Base-by-base conservation (phyloP, 2,329 filamentous ascomycete genomes). In the Colletotrichum chrysophilum region DNA sequence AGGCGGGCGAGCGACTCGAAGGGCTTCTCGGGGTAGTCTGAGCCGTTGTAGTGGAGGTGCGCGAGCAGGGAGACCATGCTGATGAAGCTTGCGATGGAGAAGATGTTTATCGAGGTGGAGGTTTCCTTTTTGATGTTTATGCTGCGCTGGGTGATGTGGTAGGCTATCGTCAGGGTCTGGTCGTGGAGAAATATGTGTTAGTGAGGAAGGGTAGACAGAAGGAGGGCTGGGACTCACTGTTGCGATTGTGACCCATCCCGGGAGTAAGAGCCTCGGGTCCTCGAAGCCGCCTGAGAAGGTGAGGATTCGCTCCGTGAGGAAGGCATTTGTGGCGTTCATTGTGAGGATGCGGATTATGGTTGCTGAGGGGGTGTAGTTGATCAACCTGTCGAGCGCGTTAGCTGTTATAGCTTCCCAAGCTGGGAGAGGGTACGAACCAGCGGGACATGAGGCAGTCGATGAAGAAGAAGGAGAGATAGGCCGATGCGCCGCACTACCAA, bases 381-480 rank as follows among this genome's bases (percentile, higher is more conserved):
- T 89, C 80, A 97, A 93, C 95, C 94, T 94, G 74, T 9, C 7
- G 32, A 18, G 21, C 24, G 26, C 9, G 18, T 55, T 68, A 77
- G 77, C 32, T 48, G 2, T 0, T 43, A 4, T 14, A 61, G 30
- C 24, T 32, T 67, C 21, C n/a, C 9, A 8, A 56, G 64, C n/a
- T 36, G 66, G 12, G 24, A 26, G 24, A 36, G 34, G 38, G 55
- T 9, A 62, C 64, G 81, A 6, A 94, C 93, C 94, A 96, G 85
- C 94, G 89, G 77, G 94, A 95, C 94, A 96, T 96, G 80, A 96
- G 90, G 84, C 94, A 95, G 85, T 96, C 94, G 73, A 94, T 94
- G 82, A 96, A 96, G 86, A 95, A 94, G 84, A 95, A 96, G 66
- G 93, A 94, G 76, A 96, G 89, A 83, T 95, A 95, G 70, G 93